phyloP scores from a whole-genome alignment of 225 moss, liverwort and hornwort genomes.

The Rhytidiadelphus loreus region DNA sequence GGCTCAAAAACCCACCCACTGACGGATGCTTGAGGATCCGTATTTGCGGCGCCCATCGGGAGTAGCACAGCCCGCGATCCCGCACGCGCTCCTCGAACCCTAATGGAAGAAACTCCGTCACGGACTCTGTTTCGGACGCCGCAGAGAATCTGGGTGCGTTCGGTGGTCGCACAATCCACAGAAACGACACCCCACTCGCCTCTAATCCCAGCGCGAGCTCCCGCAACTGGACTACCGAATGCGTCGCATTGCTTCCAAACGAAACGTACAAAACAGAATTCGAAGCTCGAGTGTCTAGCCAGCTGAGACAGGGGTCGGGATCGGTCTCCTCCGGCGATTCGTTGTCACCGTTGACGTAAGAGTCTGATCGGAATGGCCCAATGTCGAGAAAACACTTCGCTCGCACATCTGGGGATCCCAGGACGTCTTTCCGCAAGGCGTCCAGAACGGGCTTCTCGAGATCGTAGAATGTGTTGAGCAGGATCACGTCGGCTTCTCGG shows the following conservation, averaged over 20 bases:
- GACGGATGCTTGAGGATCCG: not conserved
- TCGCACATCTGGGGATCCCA: not conserved
- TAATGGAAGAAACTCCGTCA: not conserved
- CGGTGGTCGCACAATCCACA: slow-evolving; percentile 35
- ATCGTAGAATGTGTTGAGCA: not conserved
- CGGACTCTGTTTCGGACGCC: not conserved
- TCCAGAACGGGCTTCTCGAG: not conserved
- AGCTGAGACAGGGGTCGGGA: not conserved
- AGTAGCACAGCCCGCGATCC: not conserved
- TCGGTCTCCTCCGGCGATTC: not conserved
- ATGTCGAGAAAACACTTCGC: not conserved
- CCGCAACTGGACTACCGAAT: slow-evolving; percentile 12
- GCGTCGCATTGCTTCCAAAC: slow-evolving; percentile 18
- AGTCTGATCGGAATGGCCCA: not conserved
- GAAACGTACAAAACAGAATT: not conserved
- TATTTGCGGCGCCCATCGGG: not conserved
- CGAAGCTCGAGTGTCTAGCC: not conserved
- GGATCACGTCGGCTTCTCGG: not conserved
- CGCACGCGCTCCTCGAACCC: not conserved
- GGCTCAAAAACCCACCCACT: not conserved
- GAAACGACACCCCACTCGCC: slow-evolving; percentile 18
- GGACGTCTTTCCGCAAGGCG: not conserved
- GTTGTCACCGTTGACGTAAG: not conserved
- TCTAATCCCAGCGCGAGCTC: slow-evolving; percentile 27
- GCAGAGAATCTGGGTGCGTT: not conserved